A percentile compares a stretch with the other conserved stretches of the same genome.
phyloP scores from a whole-genome alignment of 23 red algal genomes.

The Gracilaria gracilis region DNA sequence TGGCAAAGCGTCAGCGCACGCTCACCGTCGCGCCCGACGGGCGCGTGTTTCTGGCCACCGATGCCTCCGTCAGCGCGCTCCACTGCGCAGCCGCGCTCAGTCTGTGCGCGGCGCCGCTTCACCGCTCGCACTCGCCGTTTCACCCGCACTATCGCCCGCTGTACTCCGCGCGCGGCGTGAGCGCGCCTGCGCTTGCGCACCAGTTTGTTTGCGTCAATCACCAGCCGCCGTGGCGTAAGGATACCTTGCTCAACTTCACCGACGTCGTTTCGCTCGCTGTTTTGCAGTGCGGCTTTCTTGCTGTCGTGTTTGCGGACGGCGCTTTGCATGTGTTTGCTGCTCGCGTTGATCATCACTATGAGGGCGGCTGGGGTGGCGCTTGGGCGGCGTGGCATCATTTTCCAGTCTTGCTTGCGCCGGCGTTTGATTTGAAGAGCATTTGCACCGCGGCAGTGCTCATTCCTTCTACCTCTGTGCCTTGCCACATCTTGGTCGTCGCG shows the following conservation, averaged over 20 bases:
- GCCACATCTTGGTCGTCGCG: not conserved
- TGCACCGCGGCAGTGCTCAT: not conserved
- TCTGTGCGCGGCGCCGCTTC: not conserved
- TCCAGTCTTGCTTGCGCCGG: not conserved
- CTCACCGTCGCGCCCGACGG: slow-evolving; percentile 6
- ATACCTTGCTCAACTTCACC: not conserved
- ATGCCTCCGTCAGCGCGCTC: not conserved
- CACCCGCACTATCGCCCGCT: not conserved
- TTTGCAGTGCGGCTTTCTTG: slow-evolving; percentile 17
- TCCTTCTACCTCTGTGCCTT: not conserved
- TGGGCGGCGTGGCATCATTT: slow-evolving; percentile 6
- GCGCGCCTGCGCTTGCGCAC: not conserved
- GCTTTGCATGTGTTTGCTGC: not conserved
- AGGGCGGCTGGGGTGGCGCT: slow-evolving; percentile 8
- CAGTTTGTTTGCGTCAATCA: slow-evolving; percentile 10
- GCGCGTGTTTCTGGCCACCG: slow-evolving; percentile 2
- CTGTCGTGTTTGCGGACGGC: slow-evolving; percentile 14
- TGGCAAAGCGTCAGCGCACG: slow-evolving; percentile 9
- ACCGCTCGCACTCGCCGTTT: not conserved
- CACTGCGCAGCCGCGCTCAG: slow-evolving; percentile 18
- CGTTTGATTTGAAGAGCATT: slow-evolving; percentile 3
- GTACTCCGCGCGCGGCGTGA: not conserved
- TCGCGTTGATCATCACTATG: not conserved
- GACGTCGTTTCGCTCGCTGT: slow-evolving; percentile 16
- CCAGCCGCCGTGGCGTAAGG: not conserved